Percentiles rank a stretch among this genome's conserved stretches.
phyloP scores from a whole-genome alignment of 2,329 filamentous ascomycete species.

The Ophiocordyceps australis region DNA sequence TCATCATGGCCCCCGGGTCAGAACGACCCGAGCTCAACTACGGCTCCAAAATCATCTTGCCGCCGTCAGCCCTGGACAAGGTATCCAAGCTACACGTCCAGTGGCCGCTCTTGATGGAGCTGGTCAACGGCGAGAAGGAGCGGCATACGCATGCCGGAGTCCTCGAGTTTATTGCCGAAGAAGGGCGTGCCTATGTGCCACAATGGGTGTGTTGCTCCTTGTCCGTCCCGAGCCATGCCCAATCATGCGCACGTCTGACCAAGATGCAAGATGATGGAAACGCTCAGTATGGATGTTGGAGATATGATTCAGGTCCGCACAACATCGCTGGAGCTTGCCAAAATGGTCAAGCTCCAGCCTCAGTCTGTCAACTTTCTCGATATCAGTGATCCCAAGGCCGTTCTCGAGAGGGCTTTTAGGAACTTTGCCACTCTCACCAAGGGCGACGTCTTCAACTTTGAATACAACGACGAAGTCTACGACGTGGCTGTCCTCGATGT shows the following conservation, averaged over 20 bases:
- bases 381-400: constrained; percentile 91
- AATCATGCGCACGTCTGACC: constrained; percentile 5
- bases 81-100: constrained; percentile 90
- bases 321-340: constrained; percentile 77
- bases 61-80: constrained; percentile 92
- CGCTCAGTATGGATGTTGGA: constrained; percentile 71
- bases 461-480: constrained; percentile 89
- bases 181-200: constrained; percentile 88
- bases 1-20: constrained; percentile 82
- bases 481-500: constrained; percentile 87
- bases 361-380: constrained; percentile 89
- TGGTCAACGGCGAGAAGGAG: constrained; percentile 70
- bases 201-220: constrained; percentile 52
- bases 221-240: neutral
- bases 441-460: constrained; percentile 88
- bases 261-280: constrained; percentile 67
- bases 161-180: constrained; percentile 91
- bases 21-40: constrained; percentile 85
- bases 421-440: constrained; percentile 90
- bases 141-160: constrained; percentile 86
- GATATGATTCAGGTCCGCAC: constrained; percentile 92
- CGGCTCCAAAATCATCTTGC: constrained; percentile 93
- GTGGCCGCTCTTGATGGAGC: constrained; percentile 92
- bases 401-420: constrained; percentile 88
- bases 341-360: constrained; percentile 90